Percentiles rank a stretch among this genome's conserved stretches.
These are phyloP conservation scores for Barbatosphaeria neglecta DNA, from an alignment of 495 filamentous ascomycete species.

Conservation along the genomic window DNA sequence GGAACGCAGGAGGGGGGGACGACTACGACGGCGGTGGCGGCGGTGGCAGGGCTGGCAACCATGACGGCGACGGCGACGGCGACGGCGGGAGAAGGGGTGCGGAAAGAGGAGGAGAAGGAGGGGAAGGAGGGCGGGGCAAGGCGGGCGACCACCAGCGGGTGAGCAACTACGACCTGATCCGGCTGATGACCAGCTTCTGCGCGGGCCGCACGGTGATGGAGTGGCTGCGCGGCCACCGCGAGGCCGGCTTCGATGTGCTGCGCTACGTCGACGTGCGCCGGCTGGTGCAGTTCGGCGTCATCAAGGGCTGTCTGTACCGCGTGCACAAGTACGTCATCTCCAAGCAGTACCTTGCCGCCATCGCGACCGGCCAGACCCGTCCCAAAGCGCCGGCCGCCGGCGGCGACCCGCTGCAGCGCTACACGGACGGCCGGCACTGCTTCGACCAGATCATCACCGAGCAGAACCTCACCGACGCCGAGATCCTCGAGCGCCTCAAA, in stretches of 20 bases:
- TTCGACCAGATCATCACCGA: constrained; percentile 90
- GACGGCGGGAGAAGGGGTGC: too few relatives aligned
- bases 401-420: constrained; percentile 43
- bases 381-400: constrained; percentile 13
- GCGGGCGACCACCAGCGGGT: constrained; percentile 12
- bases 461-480: constrained; percentile 45
- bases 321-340: constrained; percentile 82
- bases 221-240: constrained; percentile 64
- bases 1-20: not conserved
- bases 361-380: constrained; percentile 25
- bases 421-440: constrained; percentile 69
- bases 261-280: constrained; percentile 72
- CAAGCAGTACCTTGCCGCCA: constrained; percentile 35
- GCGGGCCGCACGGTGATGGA: constrained; percentile 69
- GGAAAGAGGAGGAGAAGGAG: too few relatives aligned
- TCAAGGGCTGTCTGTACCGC: constrained; percentile 89
- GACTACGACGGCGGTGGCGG: not conserved
- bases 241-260: constrained; percentile 44
- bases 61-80: too few relatives aligned
- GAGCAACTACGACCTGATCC: constrained; percentile 44
- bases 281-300: constrained; percentile 88
- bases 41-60: too few relatives aligned
- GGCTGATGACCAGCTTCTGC: constrained; percentile 66
- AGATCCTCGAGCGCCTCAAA: constrained; percentile 40
- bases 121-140: too few relatives aligned